phyloP scores from a whole-genome alignment of 208 protist genomes.

The Trypanosoma platydactyli region DNA sequence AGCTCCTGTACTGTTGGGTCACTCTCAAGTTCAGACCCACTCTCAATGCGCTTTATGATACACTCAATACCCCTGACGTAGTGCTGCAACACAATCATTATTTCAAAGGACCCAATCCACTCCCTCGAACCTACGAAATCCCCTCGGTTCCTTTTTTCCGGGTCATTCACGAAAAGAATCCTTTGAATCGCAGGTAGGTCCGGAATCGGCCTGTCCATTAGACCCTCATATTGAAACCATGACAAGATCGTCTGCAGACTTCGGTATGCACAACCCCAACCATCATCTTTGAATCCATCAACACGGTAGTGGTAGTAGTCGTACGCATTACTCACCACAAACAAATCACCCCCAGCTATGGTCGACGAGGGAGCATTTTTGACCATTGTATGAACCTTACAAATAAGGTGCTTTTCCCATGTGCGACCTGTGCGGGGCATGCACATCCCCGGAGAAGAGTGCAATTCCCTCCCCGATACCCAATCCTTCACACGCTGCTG shows the following conservation, averaged over 20 bases:
- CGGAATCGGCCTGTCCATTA: constrained; percentile 49
- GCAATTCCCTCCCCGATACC: constrained; percentile 22
- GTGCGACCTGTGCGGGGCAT: constrained; percentile 31
- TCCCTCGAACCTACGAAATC: constrained; percentile 91
- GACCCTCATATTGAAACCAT: constrained; percentile 76
- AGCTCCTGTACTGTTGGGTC: constrained; percentile 65
- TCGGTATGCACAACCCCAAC: constrained; percentile 96
- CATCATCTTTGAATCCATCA: constrained; percentile 92
- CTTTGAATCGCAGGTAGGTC: constrained; percentile 82
- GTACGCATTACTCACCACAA: constrained; percentile 76
- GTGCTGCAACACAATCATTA: constrained; percentile 89
- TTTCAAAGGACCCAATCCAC: constrained; percentile 95
- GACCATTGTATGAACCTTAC: constrained; percentile 40
- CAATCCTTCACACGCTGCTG: constrained; percentile 36
- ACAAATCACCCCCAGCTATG: constrained; percentile 42
- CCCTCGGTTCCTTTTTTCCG: constrained; percentile 74
- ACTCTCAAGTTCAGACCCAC: constrained; percentile 75
- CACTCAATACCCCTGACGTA: constrained; percentile 71
- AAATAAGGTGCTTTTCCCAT: constrained; percentile 65
- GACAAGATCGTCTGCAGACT: constrained; percentile 88
- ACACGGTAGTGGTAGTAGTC: constrained; percentile 96
- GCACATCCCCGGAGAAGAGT: neutral
- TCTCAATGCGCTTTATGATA: constrained; percentile 85
- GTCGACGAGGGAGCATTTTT: constrained; percentile 21
- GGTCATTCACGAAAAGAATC: constrained; percentile 72